Base-by-base conservation (phyloP, 2,329 filamentous ascomycete genomes). In the Polychaeton citri region DNA sequence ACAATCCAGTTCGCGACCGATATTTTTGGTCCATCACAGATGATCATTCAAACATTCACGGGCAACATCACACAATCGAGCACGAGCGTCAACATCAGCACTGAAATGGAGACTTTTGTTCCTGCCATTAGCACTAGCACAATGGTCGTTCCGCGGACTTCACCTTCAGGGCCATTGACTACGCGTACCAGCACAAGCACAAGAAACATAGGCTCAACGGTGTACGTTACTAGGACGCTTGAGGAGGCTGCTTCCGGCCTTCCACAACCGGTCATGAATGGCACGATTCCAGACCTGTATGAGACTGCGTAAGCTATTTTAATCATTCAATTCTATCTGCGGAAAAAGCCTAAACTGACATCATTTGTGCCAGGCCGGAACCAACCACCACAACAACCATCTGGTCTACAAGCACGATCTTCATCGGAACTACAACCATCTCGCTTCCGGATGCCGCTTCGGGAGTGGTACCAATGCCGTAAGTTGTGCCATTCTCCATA, bases 1-100 rank as follows among this genome's bases (percentile, higher is more conserved):
- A 47, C 48, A 1, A 48, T 66, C 21, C 57, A 63, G 15, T 43
- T 66, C 17, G 58, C 57, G 1, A 61, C 58, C 0, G 64, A 58
- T 1, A 43, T 66, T 18, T 43, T 48, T 21, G 56, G 56, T 3
- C 48, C 48, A 1, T 45, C 43, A 3, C 49, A 57, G 30, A 39
- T 59, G 19, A 50, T 64, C 10, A 46, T 66, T 4, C 60, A 61
- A 40, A 63, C 59, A 0, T 52, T 59, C 28, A 50, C 54, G 2
- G 30, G 13, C 10, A 55, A 57, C 16, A 50, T 65, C 20, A 62
- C 56, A 0, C 56, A 59, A 30, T 52, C 52, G 2, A 21, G 59
- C 18, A 60, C 59, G 20, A 58, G 53, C 0, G 50, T 65, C 33
- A 57, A 52, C 36, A 43, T 65, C 40, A 54, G 51, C 0, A 64